Evolutionary conservation across 148 eudicot genomes (phyloP), one percentile per base, ranked within the genome.

Genomic region (Dianthus caryophyllus): DNA sequence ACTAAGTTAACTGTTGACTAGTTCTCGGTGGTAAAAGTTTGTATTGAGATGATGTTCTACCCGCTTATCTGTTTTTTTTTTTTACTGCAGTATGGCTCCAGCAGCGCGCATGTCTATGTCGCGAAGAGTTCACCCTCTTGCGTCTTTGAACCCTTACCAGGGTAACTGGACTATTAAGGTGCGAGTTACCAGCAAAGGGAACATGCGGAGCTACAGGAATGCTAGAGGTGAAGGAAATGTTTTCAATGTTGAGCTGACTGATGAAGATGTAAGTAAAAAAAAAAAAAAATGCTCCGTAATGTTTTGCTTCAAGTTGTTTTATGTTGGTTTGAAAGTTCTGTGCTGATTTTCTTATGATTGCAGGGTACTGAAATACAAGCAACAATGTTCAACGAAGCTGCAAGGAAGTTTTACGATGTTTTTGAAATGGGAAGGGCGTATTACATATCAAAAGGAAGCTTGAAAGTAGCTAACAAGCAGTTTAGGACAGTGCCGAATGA

Each of bases 321-420:
- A n/a, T n/a, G n/a, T n/a, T n/a, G n/a, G n/a, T n/a, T n/a, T n/a
- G n/a, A n/a, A n/a, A n/a, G n/a, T n/a, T 26, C 27, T 17, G 47
- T 43, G 14, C 66, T 49, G 2, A 4, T 50, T 60, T 76, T 46
- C 0, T 22, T 1, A 44, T 69, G 43, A 18, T n/a, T 73, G 61
- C 72, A 95, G 99, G 99, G 99, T 70, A 90, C 99, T 31, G 89
- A 90, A 88, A 95, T 90, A 29, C 99, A 88, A 78, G 99, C 99
- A 47, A 95, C 97, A 22, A 95, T 95, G 99, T 95, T 95, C 67
- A 95, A 95, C 73, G 99, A 84, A 66, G 93, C 97, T 79, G 99
- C 99, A 72, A 79, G 65, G 70, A 95, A 90, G 82, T 95, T 95
- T 69, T 88, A 64, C 72, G 97, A 94, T 46, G 84, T 55, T 71